Evolutionary conservation across 1,284 basidiomycete species (phyloP).

Genomic region (Cronartium ribicola): DNA sequence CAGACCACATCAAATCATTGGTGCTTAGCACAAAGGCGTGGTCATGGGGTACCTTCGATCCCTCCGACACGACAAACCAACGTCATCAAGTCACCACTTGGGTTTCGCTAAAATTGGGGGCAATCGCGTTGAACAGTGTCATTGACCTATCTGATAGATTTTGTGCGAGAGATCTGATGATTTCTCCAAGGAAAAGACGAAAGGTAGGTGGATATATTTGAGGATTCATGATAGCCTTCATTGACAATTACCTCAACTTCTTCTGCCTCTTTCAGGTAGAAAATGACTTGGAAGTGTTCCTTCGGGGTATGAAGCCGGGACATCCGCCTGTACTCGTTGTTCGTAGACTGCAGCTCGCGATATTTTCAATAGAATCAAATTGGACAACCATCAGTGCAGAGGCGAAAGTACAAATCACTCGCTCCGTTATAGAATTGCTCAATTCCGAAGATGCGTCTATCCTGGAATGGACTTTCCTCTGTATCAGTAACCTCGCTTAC

Average conservation of each 20-base stretch:
- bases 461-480: conserved; percentile 77
- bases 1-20: neutral
- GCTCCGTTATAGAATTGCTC: conserved; percentile 61
- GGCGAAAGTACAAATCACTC: conserved; percentile 60
- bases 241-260: neutral
- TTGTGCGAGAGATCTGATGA: neutral
- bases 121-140: conserved; percentile 17
- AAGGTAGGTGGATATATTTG: conserved; percentile 20
- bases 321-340: conserved; percentile 49
- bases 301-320: conserved; percentile 24
- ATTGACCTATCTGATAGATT: neutral
- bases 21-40: conserved; percentile 23
- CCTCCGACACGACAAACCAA: conserved; percentile 9
- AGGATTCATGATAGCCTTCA: neutral
- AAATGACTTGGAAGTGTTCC: conserved; percentile 24
- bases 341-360: conserved; percentile 68
- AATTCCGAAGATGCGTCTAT: conserved; percentile 62
- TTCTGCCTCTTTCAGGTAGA: conserved; percentile 28
- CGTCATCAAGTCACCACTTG: conserved; percentile 21
- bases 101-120: conserved; percentile 27
- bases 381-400: conserved; percentile 62
- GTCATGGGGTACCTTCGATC: conserved; percentile 17
- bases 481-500: conserved; percentile 65
- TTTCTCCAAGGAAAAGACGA: conserved; percentile 27
- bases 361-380: conserved; percentile 76